Base-by-base conservation (phyloP, 2,329 filamentous ascomycete genomes). In the Microsporum ferrugineum region DNA sequence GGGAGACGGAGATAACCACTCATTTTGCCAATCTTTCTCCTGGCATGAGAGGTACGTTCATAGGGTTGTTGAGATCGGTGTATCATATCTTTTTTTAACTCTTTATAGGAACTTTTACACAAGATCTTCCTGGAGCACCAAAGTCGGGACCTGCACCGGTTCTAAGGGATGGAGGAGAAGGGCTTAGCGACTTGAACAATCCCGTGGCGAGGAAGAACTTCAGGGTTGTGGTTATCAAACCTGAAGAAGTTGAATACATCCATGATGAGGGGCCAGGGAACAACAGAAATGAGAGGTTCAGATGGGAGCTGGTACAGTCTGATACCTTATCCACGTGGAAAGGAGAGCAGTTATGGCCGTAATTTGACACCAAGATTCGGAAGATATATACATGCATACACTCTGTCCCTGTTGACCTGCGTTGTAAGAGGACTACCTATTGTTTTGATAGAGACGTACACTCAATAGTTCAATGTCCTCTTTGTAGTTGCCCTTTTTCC, bases 1-100 rank as follows among this genome's bases (percentile, higher is more conserved):
- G 90, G 87, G 76, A 77, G 55, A 86, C 79, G 64, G 91, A 96
- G 75, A 73, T 96, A 41, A 91, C 88, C 58, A 88, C 84, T 57
- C 89, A 94, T 72, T 97, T 96, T 81, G 92, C 90, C 23, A 96
- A 96, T 72, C 75, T 94, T 67, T 87, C 83, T 66, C 92, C 92
- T 5, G 77, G 79, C 0, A 90, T 96, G 85, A 82, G 91, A 77
- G 83, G 84, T 84, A 71, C 27, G 23, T 12, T 51, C 27, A 33
- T 12, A 14, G 27, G 27, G 27, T 29, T 2, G 23, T 4, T 23
- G 27, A 10, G 45, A 39, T 12, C 27, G 23, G 12, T 31, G 10
- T 31, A 31, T 31, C 38, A 39, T 51, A 10, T 2, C 23, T 7
- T 6, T 29, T 3, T 23, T 10, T 29, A 47, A 29, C 45, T 2